These are phyloP conservation scores for Akanthomyces muscarius DNA, from an alignment of 2,329 filamentous ascomycete genomes.

Conservation along the genomic window DNA sequence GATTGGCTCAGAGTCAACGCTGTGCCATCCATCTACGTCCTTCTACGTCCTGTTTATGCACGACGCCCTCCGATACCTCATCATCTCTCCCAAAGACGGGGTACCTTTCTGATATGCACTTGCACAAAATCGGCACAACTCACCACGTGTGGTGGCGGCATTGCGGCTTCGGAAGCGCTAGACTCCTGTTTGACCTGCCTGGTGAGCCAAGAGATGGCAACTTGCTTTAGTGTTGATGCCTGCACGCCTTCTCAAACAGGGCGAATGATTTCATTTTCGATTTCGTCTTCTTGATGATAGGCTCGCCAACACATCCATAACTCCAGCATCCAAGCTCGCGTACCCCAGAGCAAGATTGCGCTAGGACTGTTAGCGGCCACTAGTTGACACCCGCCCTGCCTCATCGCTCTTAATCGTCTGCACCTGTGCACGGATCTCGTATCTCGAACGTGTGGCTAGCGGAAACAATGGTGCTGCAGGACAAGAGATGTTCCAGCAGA, in stretches of 20 bases:
- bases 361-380: slow-evolving; percentile 8
- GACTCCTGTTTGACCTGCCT: neutral
- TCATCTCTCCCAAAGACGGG: neutral
- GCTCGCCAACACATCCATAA: neutral
- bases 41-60: neutral
- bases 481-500: neutral
- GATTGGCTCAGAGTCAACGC: neutral
- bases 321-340: neutral
- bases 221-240: neutral
- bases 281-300: neutral
- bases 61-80: neutral
- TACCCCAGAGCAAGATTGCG: neutral
- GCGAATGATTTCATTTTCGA: neutral
- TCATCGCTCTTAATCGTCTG: slow-evolving; percentile 2
- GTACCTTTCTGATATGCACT: neutral
- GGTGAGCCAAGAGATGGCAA: neutral
- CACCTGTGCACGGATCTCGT: slow-evolving; percentile 1
- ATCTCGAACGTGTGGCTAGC: slow-evolving; percentile 10
- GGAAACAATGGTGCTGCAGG: slow-evolving; percentile 13
- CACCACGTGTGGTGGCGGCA: neutral
- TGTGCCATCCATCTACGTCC: neutral
- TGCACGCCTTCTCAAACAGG: neutral
- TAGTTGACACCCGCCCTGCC: slow-evolving; percentile 13
- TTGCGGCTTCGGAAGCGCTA: neutral
- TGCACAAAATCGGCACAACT: neutral